Evolutionary conservation across 1,284 basidiomycete species (phyloP).

Genomic region (Sporisorium sorghi): DNA sequence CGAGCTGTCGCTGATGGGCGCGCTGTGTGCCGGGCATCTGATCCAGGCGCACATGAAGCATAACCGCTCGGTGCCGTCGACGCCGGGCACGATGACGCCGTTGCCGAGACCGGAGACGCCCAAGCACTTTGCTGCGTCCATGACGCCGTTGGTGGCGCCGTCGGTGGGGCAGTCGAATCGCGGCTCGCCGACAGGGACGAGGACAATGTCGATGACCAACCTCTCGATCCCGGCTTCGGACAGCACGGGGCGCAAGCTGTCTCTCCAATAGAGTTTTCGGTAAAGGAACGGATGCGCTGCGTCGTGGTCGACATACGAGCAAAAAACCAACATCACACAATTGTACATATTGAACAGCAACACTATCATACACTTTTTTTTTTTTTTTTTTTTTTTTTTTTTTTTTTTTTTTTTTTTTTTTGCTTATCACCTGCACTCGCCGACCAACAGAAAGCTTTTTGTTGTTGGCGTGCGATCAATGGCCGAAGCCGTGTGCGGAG

Average conservation of each 20-base stretch:
- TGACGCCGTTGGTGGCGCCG: slow-evolving; percentile 63
- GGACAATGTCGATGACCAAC: slow-evolving; percentile 44
- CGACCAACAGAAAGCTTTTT: not conserved
- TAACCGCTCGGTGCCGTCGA: slow-evolving; percentile 65
- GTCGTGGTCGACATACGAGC: too few species aligned
- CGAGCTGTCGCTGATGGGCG: slow-evolving; percentile 67
- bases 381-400: too few species aligned
- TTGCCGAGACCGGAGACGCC: slow-evolving; percentile 56
- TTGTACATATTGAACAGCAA: slow-evolving; percentile 21
- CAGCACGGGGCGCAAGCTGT: slow-evolving; percentile 28
- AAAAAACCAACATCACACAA: not conserved
- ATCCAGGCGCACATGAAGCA: slow-evolving; percentile 69
- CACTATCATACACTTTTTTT: slow-evolving; percentile 7
- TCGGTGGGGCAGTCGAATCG: slow-evolving; percentile 43
- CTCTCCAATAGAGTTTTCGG: slow-evolving; percentile 1
- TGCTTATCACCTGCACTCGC: too few species aligned
- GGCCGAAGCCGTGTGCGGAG: slow-evolving; percentile 48
- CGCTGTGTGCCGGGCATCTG: slow-evolving; percentile 66
- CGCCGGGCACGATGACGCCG: slow-evolving; percentile 65
- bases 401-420: too few species aligned
- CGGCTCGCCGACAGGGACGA: slow-evolving; percentile 39
- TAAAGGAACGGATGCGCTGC: slow-evolving; percentile 5
- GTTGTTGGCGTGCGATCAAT: slow-evolving; percentile 13
- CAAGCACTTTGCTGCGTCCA: slow-evolving; percentile 58
- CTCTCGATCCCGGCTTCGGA: slow-evolving; percentile 40